These are phyloP conservation scores for Durotheca rogersii DNA, from an alignment of 495 filamentous ascomycete species.

Conservation along the genomic window DNA sequence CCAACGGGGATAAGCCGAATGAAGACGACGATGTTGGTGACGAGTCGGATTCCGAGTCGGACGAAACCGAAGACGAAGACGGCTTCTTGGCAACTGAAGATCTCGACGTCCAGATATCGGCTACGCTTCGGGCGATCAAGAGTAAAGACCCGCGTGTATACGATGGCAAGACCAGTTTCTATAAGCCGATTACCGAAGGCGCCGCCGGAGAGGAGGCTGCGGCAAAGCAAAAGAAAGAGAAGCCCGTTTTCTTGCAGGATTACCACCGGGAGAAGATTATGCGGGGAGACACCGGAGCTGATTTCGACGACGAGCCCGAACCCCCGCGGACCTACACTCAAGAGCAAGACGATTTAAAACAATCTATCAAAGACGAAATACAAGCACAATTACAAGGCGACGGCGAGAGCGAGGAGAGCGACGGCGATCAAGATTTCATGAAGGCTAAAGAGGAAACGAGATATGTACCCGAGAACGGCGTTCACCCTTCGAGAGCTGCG, in stretches of 20 bases:
- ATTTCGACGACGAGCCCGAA: conserved; percentile 55
- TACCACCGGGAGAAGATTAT: conserved; percentile 88
- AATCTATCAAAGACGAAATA: conserved; percentile 74
- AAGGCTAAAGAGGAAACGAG: conserved; percentile 44
- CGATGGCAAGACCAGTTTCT: conserved; percentile 76
- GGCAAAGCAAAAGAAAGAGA: conserved; percentile 62
- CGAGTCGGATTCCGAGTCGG: conserved; percentile 59
- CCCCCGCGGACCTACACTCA: conserved; percentile 72
- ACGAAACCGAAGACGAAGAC: conserved; percentile 87
- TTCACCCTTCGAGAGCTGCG: conserved; percentile 49
- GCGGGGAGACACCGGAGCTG: conserved; percentile 57
- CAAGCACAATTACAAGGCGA: conserved; percentile 57
- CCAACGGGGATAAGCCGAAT: conserved; percentile 30
- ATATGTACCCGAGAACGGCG: conserved; percentile 30
- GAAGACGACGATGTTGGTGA: conserved; percentile 52
- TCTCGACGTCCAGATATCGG: conserved; percentile 82
- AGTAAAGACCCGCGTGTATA: conserved; percentile 89
- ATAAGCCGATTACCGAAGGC: conserved; percentile 59
- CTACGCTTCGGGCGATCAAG: conserved; percentile 80
- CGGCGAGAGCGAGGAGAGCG: conserved; percentile 57
- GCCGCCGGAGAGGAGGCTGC: conserved; percentile 28
- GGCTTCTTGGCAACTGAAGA: conserved; percentile 77
- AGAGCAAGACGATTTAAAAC: conserved; percentile 81
- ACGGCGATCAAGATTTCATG: conserved; percentile 73
- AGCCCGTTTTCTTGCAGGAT: conserved; percentile 82